phyloP scores from a whole-genome alignment of 768 basidiomycete genomes.

The Favolaschia claudopus region DNA sequence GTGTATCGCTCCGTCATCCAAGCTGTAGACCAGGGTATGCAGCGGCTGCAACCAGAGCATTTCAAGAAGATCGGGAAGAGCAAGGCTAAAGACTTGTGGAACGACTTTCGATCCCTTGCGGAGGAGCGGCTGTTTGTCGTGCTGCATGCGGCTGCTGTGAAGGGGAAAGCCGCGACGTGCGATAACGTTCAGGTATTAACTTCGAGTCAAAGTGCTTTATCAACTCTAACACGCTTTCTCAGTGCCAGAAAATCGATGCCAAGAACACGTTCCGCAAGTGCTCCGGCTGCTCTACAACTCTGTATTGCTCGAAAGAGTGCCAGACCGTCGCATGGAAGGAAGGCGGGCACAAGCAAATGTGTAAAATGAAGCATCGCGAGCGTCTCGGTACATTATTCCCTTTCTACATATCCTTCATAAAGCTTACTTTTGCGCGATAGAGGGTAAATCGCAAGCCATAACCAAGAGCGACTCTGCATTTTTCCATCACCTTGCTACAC shows the following conservation, averaged over 20 bases:
- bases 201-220: no score
- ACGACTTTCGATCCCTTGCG: slow-evolving; percentile 35
- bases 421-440: slow-evolving; percentile 21
- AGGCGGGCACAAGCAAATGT: slow-evolving; percentile 43
- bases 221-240: not conserved
- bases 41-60: slow-evolving; percentile 30
- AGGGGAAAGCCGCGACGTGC: slow-evolving; percentile 41
- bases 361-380: slow-evolving; percentile 47
- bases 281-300: slow-evolving; percentile 40
- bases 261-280: slow-evolving; percentile 46
- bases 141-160: slow-evolving; percentile 33
- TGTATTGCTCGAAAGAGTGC: slow-evolving; percentile 50
- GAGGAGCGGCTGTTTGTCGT: slow-evolving; percentile 34
- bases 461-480: slow-evolving; percentile 42
- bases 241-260: slow-evolving; percentile 45
- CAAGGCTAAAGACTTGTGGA: slow-evolving; percentile 35
- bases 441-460: slow-evolving; percentile 40
- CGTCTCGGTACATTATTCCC: slow-evolving; percentile 34
- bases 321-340: slow-evolving; percentile 45
- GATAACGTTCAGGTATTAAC: slow-evolving; percentile 42
- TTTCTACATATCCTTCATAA: not conserved
- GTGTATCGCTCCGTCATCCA: slow-evolving; percentile 46
- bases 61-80: slow-evolving; percentile 28
- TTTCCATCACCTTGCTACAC: slow-evolving; percentile 45
- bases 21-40: slow-evolving; percentile 38